phyloP scores from a whole-genome alignment of 768 basidiomycete species.

The Russula vinacea region DNA sequence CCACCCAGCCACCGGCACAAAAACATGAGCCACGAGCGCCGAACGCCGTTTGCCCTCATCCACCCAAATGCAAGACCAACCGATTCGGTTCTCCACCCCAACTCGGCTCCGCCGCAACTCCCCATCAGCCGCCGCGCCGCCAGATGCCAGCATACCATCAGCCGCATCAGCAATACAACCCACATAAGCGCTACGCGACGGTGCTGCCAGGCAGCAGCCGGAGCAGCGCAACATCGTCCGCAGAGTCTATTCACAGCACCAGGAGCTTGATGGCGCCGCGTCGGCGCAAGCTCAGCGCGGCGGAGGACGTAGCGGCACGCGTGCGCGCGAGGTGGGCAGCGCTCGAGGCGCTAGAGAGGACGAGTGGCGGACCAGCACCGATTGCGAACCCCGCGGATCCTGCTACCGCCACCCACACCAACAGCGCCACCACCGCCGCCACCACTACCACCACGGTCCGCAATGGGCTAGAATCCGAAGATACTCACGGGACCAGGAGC shows the following conservation, averaged over 20 bases:
- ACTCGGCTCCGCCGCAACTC: neutral
- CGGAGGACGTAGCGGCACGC: conserved; percentile 27
- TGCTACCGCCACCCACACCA: neutral
- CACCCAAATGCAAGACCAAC: conserved; percentile 8
- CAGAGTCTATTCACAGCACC: conserved; percentile 19
- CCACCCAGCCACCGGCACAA: neutral
- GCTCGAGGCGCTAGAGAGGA: conserved; percentile 25
- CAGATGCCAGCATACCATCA: conserved; percentile 17
- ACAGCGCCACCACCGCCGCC: neutral
- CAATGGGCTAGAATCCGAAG: neutral
- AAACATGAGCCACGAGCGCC: conserved; percentile 25
- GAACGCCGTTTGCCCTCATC: conserved; percentile 16
- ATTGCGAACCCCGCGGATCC: conserved; percentile 2
- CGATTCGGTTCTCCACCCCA: neutral
- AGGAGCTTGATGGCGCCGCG: conserved; percentile 10
- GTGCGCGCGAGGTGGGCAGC: conserved; percentile 27
- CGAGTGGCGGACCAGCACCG: neutral
- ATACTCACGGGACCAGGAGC: neutral
- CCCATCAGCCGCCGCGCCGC: conserved; percentile 24
- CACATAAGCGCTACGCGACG: conserved; percentile 26
- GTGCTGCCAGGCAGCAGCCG: conserved; percentile 23
- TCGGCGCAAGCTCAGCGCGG: conserved; percentile 27
- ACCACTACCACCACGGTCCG: neutral
- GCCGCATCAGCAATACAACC: neutral
- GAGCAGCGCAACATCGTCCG: conserved; percentile 26